A percentile compares a stretch with the other conserved stretches of the same genome.
Conservation (phyloP, 306 rosid genomes). For the Coriaria nepalensis region DNA sequence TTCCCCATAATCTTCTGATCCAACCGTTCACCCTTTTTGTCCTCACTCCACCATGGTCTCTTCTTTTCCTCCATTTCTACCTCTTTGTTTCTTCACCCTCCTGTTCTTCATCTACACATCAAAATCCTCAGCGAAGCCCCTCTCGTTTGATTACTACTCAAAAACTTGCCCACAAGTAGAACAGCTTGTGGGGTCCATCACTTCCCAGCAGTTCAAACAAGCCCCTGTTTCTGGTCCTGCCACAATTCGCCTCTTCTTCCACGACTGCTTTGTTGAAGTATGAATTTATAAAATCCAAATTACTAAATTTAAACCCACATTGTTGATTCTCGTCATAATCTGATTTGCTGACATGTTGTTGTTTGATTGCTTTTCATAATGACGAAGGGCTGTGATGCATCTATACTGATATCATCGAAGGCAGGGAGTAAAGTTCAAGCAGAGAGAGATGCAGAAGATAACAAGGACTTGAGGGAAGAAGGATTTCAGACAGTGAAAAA, state of each 20-base stretch:
- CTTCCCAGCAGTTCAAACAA: slow-evolving; percentile 67
- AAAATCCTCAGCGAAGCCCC: slow-evolving; percentile 10
- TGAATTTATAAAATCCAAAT: neutral
- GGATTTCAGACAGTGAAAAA: slow-evolving; percentile 55
- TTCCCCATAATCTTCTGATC: too few species aligned
- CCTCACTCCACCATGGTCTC: too few species aligned
- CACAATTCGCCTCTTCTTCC: slow-evolving; percentile 82
- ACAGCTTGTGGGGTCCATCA: slow-evolving; percentile 49
- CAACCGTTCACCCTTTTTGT: too few species aligned
- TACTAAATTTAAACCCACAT: slow-evolving; percentile 5
- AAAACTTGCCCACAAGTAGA: slow-evolving; percentile 75
- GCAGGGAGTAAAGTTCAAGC: slow-evolving; percentile 44
- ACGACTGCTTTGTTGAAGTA: slow-evolving; percentile 93
- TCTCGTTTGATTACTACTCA: slow-evolving; percentile 47
- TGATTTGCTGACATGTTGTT: slow-evolving; percentile 1
- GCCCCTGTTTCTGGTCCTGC: slow-evolving; percentile 82
- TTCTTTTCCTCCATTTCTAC: too few species aligned
- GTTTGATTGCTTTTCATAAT: slow-evolving; percentile 4
- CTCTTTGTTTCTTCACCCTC: too few species aligned
- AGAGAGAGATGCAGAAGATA: slow-evolving; percentile 70
- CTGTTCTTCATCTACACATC: too few species aligned
- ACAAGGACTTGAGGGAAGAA: slow-evolving; percentile 54
- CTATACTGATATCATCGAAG: slow-evolving; percentile 49
- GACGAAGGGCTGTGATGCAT: slow-evolving; percentile 80
- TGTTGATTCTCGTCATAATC: slow-evolving; percentile 16